Evolutionary conservation across 257 asterid genomes (phyloP), one percentile per base, ranked within the genome.

Genomic region (Euphrasia confusa): DNA sequence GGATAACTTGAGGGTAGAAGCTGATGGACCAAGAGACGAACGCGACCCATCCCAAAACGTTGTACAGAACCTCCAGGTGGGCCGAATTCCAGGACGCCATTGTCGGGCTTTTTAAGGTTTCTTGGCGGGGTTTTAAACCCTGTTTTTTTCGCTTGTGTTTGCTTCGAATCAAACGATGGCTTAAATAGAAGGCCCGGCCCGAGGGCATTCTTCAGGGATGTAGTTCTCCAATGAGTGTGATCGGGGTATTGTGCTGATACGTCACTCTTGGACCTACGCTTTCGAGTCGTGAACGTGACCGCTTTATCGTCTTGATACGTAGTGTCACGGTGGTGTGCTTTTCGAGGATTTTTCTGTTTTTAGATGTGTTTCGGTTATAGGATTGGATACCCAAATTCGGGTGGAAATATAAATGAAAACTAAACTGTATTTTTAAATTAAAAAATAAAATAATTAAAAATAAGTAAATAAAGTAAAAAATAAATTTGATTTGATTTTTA

Each of bases 11-110:
- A 27, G 97, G 98, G 74, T 92, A 92, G 83, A 88, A 92, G 68
- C 98, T 84, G 79, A 92, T 73, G 48, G 98, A 87, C 98, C 98
- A 92, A 3, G 95, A 80, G 4, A 67, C 53, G 32, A 92, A 92
- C 1, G 98, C 94, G 54, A 83, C 33, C 98, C 98, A 92, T 11
- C 98, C 98, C 60, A 84, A 59, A 55, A 86, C 79, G 54, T 73
- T 81, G 83, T 84, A 84, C 56, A 88, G 35, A 9, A 92, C 81
- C 77, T 92, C 81, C 45, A 86, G 71, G 2, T 72, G 73, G 58
- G 55, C 53, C 4, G 95, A 88, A 71, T 86, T 83, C 98, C 98
- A 92, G 4, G 93, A 86, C 59, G 84, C 83, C 90, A 85, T 84
- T 1, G 44, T 15, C 60, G 26, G 7, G 26, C 15, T 4, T 4